Evolutionary conservation across 2,329 filamentous ascomycete species (phyloP).

Genomic region (Fusarium paranaense): DNA sequence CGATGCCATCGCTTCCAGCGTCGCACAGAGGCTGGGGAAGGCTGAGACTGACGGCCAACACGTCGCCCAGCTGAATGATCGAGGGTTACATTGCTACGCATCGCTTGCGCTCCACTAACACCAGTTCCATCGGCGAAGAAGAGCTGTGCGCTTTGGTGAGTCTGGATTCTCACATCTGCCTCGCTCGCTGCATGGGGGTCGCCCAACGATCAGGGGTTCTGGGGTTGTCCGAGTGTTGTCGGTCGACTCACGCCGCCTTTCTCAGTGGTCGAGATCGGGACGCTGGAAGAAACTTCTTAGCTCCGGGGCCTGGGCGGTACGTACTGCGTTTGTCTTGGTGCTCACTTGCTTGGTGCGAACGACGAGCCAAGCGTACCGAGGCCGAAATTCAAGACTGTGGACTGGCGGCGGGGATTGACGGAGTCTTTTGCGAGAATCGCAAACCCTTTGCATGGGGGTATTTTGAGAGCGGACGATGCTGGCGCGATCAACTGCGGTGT

Average conservation of each 20-base stretch:
- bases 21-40: constrained; percentile 7
- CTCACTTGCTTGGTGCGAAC: constrained; percentile 22
- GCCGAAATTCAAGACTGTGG: constrained; percentile 25
- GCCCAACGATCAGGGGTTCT: constrained; percentile 10
- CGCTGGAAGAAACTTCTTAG: constrained; percentile 12
- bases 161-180: constrained; percentile 19
- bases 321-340: background rate
- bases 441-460: constrained; percentile 14
- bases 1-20: constrained; percentile 13
- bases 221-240: constrained; percentile 13
- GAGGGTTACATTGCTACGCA: constrained; percentile 27
- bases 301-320: constrained; percentile 18
- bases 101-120: constrained; percentile 16
- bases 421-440: constrained; percentile 9
- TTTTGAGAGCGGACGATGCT: constrained; percentile 11
- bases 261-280: constrained; percentile 18
- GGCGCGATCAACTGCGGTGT: constrained; percentile 24
- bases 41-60: constrained; percentile 11
- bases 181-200: constrained; percentile 15
- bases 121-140: constrained; percentile 12
- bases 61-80: constrained; percentile 16
- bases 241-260: constrained; percentile 11
- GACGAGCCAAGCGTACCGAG: constrained; percentile 8
- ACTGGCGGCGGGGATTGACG: constrained; percentile 1
- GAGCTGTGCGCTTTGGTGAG: constrained; percentile 6